A percentile compares a stretch with the other conserved stretches of the same genome.
These are phyloP conservation scores for Ambrosia artemisiifolia DNA, from an alignment of 129 eudicot genomes.

Conservation along the genomic window DNA sequence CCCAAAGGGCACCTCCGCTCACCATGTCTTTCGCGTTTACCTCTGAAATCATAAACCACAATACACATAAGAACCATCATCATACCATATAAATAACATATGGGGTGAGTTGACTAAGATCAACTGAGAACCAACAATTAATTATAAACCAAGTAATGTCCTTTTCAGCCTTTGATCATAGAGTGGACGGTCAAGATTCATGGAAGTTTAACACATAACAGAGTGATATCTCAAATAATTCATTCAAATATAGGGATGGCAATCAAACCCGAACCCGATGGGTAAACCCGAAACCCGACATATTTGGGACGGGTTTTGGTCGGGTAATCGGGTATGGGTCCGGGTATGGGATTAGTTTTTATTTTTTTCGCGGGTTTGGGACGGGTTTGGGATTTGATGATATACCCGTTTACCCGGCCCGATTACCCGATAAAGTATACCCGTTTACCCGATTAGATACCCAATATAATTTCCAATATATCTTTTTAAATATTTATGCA, in stretches of 20 bases:
- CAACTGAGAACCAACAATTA: neutral
- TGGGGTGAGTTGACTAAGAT: neutral
- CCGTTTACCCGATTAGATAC: too few species aligned
- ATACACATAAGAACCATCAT: neutral
- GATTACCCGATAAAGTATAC: too few species aligned
- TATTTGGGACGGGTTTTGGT: too few species aligned
- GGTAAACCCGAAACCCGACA: too few species aligned
- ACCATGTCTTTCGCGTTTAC: slow-evolving; percentile 85
- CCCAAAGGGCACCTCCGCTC: slow-evolving; percentile 97
- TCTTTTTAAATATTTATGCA: too few species aligned
- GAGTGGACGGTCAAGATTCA: neutral
- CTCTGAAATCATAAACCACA: slow-evolving; percentile 45
- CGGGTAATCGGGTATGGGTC: too few species aligned
- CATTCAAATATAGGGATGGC: neutral
- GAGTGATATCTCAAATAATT: neutral
- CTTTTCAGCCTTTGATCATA: neutral
- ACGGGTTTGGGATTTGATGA: too few species aligned
- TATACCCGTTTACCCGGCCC: too few species aligned
- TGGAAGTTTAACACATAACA: neutral
- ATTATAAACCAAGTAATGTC: neutral
- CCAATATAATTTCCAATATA: too few species aligned
- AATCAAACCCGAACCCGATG: too few species aligned
- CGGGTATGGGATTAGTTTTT: too few species aligned
- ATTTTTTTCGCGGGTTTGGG: too few species aligned
- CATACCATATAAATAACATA: neutral